Evolutionary conservation across 148 eudicot genomes (phyloP).

Genomic region (Chenopodium quinoa): DNA sequence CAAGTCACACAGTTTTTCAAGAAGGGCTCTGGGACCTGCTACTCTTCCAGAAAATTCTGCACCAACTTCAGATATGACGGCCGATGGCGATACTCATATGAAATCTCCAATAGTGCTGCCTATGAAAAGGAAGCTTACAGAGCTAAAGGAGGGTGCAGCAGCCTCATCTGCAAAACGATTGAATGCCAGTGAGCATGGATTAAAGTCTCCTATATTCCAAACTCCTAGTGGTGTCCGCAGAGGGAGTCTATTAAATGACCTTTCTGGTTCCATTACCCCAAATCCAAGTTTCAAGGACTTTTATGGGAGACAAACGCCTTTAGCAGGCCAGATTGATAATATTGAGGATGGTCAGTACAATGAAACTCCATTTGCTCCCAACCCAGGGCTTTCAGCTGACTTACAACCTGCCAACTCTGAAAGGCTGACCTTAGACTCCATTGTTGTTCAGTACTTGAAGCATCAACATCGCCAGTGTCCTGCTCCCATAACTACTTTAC

Average conservation of each 20-base stretch:
- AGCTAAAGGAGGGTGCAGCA: slow-evolving; percentile 47
- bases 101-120: slow-evolving; percentile 81
- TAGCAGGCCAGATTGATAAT: slow-evolving; percentile 34
- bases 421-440: slow-evolving; percentile 76
- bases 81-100: slow-evolving; percentile 46
- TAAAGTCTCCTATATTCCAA: slow-evolving; percentile 59
- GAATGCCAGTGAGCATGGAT: slow-evolving; percentile 52
- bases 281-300: slow-evolving; percentile 49
- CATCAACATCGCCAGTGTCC: slow-evolving; percentile 99
- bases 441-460: slow-evolving; percentile 89
- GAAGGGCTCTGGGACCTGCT: slow-evolving; percentile 34
- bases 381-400: slow-evolving; percentile 47
- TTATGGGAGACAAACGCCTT: slow-evolving; percentile 39
- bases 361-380: slow-evolving; percentile 36
- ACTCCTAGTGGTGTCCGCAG: slow-evolving; percentile 60
- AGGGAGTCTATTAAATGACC: slow-evolving; percentile 51
- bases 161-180: slow-evolving; percentile 54
- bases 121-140: slow-evolving; percentile 79
- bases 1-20: slow-evolving; percentile 37
- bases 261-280: slow-evolving; percentile 46
- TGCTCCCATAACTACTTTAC: slow-evolving; percentile 95
- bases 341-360: slow-evolving; percentile 49
- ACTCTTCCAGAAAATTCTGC: slow-evolving; percentile 42
- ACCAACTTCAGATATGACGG: slow-evolving; percentile 35
- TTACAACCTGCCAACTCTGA: slow-evolving; percentile 55